A percentile compares a stretch with the other conserved stretches of the same genome.
These are phyloP conservation scores for Spraguea lophii DNA, from an alignment of 371 early-diverging fungal genomes.

Conservation along the genomic window DNA sequence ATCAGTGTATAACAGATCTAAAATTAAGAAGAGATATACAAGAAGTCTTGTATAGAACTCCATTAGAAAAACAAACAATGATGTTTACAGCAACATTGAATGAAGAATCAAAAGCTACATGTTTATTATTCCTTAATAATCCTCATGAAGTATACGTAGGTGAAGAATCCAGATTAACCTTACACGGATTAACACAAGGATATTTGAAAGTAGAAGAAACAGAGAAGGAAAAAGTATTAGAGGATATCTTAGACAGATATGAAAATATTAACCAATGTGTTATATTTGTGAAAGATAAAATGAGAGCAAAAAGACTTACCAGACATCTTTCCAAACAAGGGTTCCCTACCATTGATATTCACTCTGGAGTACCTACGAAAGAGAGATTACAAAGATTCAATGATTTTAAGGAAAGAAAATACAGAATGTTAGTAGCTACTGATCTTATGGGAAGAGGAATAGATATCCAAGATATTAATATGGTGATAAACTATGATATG, in stretches of 20 bases:
- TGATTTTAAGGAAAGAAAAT: slow-evolving; percentile 72
- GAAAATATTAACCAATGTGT: slow-evolving; percentile 81
- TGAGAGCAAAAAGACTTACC: slow-evolving; percentile 63
- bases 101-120: slow-evolving; percentile 53
- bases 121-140: slow-evolving; percentile 35
- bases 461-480: slow-evolving; percentile 87
- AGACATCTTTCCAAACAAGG: slow-evolving; percentile 61
- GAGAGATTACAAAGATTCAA: slow-evolving; percentile 70
- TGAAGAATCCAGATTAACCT: slow-evolving; percentile 82
- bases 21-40: slow-evolving; percentile 83
- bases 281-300: slow-evolving; percentile 70
- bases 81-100: slow-evolving; percentile 83
- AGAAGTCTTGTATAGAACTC: slow-evolving; percentile 71
- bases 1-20: slow-evolving; percentile 48
- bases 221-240: slow-evolving; percentile 72
- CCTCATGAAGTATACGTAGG: slow-evolving; percentile 87
- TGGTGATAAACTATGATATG: slow-evolving; percentile 96
- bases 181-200: slow-evolving; percentile 83
- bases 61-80: slow-evolving; percentile 84
- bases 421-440: slow-evolving; percentile 86
- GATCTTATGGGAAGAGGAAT: slow-evolving; percentile 93
- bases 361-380: slow-evolving; percentile 64
- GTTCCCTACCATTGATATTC: slow-evolving; percentile 78
- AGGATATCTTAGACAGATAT: slow-evolving; percentile 65
- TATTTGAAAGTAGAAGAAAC: slow-evolving; percentile 62